These are phyloP conservation scores for Zygoascus biomembranicola DNA, from an alignment of 805 yeast species.

Conservation along the genomic window DNA sequence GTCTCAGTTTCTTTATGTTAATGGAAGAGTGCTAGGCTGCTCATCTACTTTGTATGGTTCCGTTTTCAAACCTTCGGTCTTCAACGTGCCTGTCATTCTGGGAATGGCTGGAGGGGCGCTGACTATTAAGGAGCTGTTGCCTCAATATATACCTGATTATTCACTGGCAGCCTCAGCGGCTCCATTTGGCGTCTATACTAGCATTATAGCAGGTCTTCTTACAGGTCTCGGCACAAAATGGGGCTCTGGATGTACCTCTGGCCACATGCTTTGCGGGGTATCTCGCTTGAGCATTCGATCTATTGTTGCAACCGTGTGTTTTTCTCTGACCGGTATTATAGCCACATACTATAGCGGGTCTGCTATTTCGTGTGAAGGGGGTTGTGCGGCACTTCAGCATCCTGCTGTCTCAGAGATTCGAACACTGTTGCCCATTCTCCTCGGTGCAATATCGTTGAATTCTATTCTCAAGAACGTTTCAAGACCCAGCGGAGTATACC, in stretches of 20 bases:
- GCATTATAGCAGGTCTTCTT: constrained; percentile 31
- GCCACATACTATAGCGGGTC: constrained; percentile 12
- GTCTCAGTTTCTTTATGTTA: constrained; percentile 32
- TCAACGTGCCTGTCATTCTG: constrained; percentile 26
- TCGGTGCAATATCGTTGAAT: neutral
- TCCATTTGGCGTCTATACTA: constrained; percentile 10
- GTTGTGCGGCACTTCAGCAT: constrained; percentile 12
- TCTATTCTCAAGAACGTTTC: neutral
- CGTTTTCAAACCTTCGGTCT: constrained; percentile 20
- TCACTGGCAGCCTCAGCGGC: constrained; percentile 3
- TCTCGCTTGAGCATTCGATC: constrained; percentile 39
- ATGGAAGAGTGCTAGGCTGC: constrained; percentile 40
- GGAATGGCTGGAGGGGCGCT: constrained; percentile 31
- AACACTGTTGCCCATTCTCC: neutral
- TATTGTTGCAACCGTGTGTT: constrained; percentile 36
- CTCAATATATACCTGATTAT: constrained; percentile 27
- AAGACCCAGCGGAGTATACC: constrained; percentile 2
- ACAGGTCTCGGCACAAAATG: constrained; percentile 42
- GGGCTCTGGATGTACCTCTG: constrained; percentile 48
- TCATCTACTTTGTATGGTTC: constrained; percentile 36
- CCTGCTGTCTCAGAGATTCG: constrained; percentile 6
- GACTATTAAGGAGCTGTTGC: constrained; percentile 19
- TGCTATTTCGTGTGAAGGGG: constrained; percentile 7
- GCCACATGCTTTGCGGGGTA: constrained; percentile 46
- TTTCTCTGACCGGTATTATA: constrained; percentile 30